A percentile compares a stretch with the other conserved stretches of the same genome.
Evolutionary conservation across 106 monocot genomes (phyloP).

Genomic region (Alisma plantagoaquatica): DNA sequence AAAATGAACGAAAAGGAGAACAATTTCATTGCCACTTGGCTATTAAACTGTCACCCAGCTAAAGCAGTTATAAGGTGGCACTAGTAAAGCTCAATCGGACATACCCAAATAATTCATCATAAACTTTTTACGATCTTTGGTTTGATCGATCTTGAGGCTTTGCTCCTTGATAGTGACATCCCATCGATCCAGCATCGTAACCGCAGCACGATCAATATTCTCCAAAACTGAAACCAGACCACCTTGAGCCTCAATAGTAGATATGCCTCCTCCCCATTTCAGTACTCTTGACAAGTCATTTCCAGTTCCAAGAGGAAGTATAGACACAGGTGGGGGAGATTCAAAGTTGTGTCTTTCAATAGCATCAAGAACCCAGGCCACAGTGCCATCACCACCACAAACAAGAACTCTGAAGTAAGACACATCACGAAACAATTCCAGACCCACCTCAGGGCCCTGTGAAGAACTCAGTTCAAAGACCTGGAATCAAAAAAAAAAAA

Average conservation of each 20-base stretch:
- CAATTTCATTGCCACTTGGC: too few relatives aligned
- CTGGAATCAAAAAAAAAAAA: slow-evolving; percentile 29
- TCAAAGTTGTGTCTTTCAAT: slow-evolving; percentile 74
- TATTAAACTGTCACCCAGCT: too few relatives aligned
- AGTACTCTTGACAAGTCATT: slow-evolving; percentile 84
- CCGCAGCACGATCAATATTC: slow-evolving; percentile 68
- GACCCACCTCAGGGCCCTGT: slow-evolving; percentile 80
- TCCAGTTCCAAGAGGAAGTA: slow-evolving; percentile 96
- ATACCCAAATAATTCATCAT: slow-evolving; percentile 90
- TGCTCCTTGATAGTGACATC: slow-evolving; percentile 60
- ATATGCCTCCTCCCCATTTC: slow-evolving; percentile 79
- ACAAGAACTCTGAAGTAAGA: slow-evolving; percentile 76
- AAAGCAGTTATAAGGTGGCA: too few relatives aligned
- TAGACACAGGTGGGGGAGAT: slow-evolving; percentile 91
- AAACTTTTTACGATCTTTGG: slow-evolving; percentile 34
- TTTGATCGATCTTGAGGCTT: slow-evolving; percentile 11
- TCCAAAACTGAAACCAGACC: slow-evolving; percentile 39
- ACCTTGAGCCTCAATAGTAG: slow-evolving; percentile 63
- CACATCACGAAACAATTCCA: slow-evolving; percentile 61
- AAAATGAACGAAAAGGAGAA: slow-evolving; percentile 3
- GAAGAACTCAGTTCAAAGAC: slow-evolving; percentile 65
- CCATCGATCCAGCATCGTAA: slow-evolving; percentile 91
- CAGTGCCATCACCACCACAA: slow-evolving; percentile 92
- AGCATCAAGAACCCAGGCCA: slow-evolving; percentile 93
- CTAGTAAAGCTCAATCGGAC: too few relatives aligned